Evolutionary conservation across 2,329 filamentous ascomycete species (phyloP).

Genomic region (Trichoderma sp.): DNA sequence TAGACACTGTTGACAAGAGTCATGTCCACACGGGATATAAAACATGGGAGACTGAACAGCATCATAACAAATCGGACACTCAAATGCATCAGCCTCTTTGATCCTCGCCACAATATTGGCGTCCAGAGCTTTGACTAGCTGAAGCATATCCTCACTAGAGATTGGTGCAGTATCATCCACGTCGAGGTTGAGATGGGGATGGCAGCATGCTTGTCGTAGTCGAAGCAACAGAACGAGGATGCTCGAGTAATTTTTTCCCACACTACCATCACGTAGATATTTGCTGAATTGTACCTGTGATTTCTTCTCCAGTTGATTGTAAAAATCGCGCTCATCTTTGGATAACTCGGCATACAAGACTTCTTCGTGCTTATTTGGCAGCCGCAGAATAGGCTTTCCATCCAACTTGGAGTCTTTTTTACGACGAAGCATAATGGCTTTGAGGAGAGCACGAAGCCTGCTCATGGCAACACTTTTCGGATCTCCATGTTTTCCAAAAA

Average conservation of each 20-base stretch:
- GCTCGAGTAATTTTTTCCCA: conserved; percentile 73
- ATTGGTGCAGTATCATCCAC: conserved; percentile 46
- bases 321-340: conserved; percentile 74
- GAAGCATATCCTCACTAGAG: conserved; percentile 55
- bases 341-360: conserved; percentile 75
- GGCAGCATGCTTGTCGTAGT: conserved; percentile 71
- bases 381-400: conserved; percentile 76
- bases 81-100: conserved; percentile 62
- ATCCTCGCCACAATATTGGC: conserved; percentile 68
- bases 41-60: conserved; percentile 74
- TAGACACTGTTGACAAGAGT: conserved; percentile 77
- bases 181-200: conserved; percentile 40
- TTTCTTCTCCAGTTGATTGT: conserved; percentile 71
- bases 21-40: conserved; percentile 82
- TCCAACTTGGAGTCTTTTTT: conserved; percentile 80
- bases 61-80: conserved; percentile 85
- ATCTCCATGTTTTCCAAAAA: conserved; percentile 47
- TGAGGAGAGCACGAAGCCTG: conserved; percentile 74
- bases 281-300: conserved; percentile 75
- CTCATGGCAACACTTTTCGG: conserved; percentile 67
- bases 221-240: conserved; percentile 81
- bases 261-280: conserved; percentile 69
- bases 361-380: conserved; percentile 77
- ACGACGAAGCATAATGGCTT: conserved; percentile 79
- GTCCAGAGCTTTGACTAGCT: conserved; percentile 64